Evolutionary conservation across 2,329 filamentous ascomycete genomes (phyloP).

Genomic region (Paecilomyces dactylethromorphus): DNA sequence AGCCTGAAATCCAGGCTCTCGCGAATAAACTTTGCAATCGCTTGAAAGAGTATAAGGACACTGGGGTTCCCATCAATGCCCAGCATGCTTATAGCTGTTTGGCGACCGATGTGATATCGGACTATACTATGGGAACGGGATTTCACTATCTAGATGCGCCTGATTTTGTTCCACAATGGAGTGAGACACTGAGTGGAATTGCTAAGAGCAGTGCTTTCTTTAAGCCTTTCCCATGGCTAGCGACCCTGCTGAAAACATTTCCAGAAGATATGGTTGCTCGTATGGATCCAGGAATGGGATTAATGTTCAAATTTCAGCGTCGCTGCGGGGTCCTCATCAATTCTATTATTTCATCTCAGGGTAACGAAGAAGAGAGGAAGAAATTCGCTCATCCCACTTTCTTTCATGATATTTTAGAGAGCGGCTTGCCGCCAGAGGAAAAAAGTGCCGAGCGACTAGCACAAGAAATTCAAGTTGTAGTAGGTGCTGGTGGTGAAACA

Average conservation of each 20-base stretch:
- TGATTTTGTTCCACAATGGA: slow-evolving; percentile 24
- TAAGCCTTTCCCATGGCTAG: slow-evolving; percentile 10
- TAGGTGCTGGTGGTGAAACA: slow-evolving; percentile 26
- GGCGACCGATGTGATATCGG: slow-evolving; percentile 41
- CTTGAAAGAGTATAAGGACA: slow-evolving; percentile 12
- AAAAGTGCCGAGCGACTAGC: slow-evolving; percentile 26
- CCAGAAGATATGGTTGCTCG: slow-evolving; percentile 11
- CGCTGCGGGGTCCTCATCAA: slow-evolving; percentile 9
- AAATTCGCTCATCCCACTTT: slow-evolving; percentile 11
- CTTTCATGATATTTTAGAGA: slow-evolving; percentile 24
- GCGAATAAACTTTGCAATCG: slow-evolving; percentile 18
- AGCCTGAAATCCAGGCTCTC: slow-evolving; percentile 15
- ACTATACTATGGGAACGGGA: slow-evolving; percentile 30
- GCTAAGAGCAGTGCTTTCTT: slow-evolving; percentile 14
- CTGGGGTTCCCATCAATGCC: slow-evolving; percentile 10
- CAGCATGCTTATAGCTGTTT: slow-evolving; percentile 32
- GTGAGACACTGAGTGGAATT: slow-evolving; percentile 18
- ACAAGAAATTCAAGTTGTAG: slow-evolving; percentile 23
- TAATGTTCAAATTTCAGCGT: slow-evolving; percentile 14
- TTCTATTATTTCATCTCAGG: slow-evolving; percentile 6
- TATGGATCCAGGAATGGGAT: slow-evolving; percentile 5
- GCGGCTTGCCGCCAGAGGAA: slow-evolving; percentile 21
- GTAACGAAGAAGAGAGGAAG: not conserved
- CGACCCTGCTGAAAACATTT: slow-evolving; percentile 13
- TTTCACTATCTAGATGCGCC: slow-evolving; percentile 25